Evolutionary conservation across 2,329 filamentous ascomycete species (phyloP), one percentile per base, ranked within the genome.

Genomic region (Ascochyta koolunga): DNA sequence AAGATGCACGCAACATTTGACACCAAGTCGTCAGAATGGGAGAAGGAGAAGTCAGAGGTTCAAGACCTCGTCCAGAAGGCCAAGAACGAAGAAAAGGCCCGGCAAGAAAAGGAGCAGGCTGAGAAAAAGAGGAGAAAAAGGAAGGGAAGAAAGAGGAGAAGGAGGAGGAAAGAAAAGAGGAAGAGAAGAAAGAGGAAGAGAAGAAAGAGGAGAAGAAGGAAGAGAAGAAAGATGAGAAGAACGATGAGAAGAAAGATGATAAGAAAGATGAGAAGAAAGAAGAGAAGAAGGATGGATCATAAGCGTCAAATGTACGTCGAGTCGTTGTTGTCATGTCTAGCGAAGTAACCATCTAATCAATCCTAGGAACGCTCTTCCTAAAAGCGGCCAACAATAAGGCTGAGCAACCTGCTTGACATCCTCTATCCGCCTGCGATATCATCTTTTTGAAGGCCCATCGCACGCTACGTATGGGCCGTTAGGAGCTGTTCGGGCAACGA

Each of bases 31-130:
- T 81, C 80, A 37, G 89, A 97, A 71, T 96, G 93, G 91, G 90
- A 96, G 70, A 89, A 93, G 74, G 93, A 97, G 72, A 96, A 95
- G 78, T 83, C 86, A 5, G 86, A 88, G 33, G 88, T 97, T 65
- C 84, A 89, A 61, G 84, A 90, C 57, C 79, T 90, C 47, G 84
- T 84, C 7, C 79, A 85, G 57, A 79, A 84, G 56, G 85, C 86
- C 11, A 71, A 73, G 59, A 77, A 78, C 49, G 74, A 76, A 33
- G 75, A 68, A 16, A 67, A 71, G 45, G 67, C 65, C 11, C 59
- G 64, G 24, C 58, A 60, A 50, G 80, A 81, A 54, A 71, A 82
- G 61, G 69, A 67, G 36, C 73, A 75, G 43, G 68, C 68, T 16
- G 70, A 73, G 47, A 70, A 71, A 55, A 64, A 67, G 56, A 58